phyloP scores from a whole-genome alignment of 768 basidiomycete genomes.

The Gymnopilus junonius region DNA sequence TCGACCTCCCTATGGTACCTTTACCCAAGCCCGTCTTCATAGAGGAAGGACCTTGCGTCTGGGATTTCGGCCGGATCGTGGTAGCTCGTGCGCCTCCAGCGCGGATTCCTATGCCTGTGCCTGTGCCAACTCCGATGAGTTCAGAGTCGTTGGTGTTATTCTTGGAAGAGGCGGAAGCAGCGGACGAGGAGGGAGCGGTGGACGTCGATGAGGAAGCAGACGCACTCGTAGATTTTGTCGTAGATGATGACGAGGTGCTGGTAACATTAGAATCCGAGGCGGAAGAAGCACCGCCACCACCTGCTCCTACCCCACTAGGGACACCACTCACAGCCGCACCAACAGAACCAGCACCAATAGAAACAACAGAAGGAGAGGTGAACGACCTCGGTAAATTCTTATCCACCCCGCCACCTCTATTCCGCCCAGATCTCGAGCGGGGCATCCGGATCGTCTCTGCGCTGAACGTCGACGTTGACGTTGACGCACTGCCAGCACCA shows the following conservation, averaged over 20 bases:
- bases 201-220: too few relatives aligned
- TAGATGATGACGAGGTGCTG: too few relatives aligned
- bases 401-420: background rate
- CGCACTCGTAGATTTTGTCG: too few relatives aligned
- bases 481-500: too few relatives aligned
- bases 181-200: background rate
- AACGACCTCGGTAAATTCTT: background rate
- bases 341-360: too few relatives aligned
- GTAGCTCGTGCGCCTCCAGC: background rate
- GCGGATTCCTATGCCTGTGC: background rate
- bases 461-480: background rate
- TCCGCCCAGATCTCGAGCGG: background rate
- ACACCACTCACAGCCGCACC: too few relatives aligned
- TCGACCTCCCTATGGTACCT: slow-evolving; percentile 27
- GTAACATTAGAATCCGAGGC: background rate
- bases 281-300: background rate
- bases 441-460: background rate
- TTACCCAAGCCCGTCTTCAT: background rate
- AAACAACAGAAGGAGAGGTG: background rate
- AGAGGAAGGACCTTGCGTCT: background rate
- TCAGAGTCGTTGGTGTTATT: background rate
- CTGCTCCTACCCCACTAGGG: too few relatives aligned
- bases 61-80: background rate
- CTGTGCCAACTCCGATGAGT: too few relatives aligned
- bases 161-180: background rate